These are phyloP conservation scores for Mycosphaerella sp. DNA, from an alignment of 2,329 filamentous ascomycete species.

Conservation along the genomic window DNA sequence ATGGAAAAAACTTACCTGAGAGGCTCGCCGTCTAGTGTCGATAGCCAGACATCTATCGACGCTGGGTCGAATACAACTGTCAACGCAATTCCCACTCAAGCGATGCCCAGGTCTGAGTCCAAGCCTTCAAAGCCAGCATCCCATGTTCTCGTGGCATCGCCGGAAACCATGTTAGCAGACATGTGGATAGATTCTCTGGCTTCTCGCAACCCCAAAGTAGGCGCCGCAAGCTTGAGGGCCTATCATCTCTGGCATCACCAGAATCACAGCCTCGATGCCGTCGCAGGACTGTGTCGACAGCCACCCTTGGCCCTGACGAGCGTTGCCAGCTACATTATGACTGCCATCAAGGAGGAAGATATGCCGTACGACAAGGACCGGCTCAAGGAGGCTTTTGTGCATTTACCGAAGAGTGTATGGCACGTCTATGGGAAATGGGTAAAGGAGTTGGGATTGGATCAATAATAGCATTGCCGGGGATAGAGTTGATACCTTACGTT, in stretches of 20 bases:
- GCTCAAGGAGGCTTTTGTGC: slow-evolving; percentile 22
- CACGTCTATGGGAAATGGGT: slow-evolving; percentile 8
- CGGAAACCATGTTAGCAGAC: slow-evolving; percentile 7
- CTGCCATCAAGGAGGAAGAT: slow-evolving; percentile 47
- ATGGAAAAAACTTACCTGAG: background rate
- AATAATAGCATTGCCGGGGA: background rate
- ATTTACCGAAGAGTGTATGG: slow-evolving; percentile 23
- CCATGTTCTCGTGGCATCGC: slow-evolving; percentile 4
- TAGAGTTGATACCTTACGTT: background rate
- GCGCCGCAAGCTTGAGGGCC: slow-evolving; percentile 36
- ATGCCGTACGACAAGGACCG: slow-evolving; percentile 43
- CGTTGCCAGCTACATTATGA: slow-evolving; percentile 54
- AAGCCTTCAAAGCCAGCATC: background rate
- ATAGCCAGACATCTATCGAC: background rate
- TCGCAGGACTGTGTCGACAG: slow-evolving; percentile 53
- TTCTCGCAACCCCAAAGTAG: slow-evolving; percentile 2
- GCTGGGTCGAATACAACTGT: background rate
- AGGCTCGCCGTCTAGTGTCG: background rate
- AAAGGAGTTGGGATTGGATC: slow-evolving; percentile 1
- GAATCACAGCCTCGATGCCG: slow-evolving; percentile 42
- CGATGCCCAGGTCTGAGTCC: background rate
- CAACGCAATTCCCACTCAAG: background rate
- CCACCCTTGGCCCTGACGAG: slow-evolving; percentile 54
- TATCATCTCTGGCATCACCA: slow-evolving; percentile 61
- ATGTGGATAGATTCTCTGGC: slow-evolving; percentile 10